Base-by-base conservation (phyloP, 1,284 basidiomycete species). In the Puccinia coronata region DNA sequence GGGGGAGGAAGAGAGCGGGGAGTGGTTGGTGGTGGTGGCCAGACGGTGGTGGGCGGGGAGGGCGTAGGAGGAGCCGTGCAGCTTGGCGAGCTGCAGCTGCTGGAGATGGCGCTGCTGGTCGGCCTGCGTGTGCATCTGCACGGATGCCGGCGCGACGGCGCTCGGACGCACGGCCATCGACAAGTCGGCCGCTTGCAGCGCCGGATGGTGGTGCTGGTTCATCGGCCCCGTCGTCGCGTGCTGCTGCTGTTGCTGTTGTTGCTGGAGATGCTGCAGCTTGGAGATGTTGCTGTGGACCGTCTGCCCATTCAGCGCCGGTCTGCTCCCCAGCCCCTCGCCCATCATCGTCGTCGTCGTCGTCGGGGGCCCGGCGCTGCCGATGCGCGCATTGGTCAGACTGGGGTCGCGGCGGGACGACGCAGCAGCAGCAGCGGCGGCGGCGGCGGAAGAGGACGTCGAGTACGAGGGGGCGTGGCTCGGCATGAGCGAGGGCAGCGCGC, bases 91-190 rank as follows among this genome's bases (percentile, higher is more conserved):
- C 25, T 70, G 67, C 3, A 70, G 67, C 2, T 49, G 67, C 6
- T 70, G 67, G 31, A 70, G 36, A 34, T 70, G 67, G 28, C 67
- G 67, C 49, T 70, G 67, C 5, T 70, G 67, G 36, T 47, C 41
- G 67, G 18, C 23, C 12, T 28, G 67, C 14, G 16, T 25, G 31
- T 4, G 3, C 9, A 23, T 49, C 2, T 41, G 12, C n/a, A 20
- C 23, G 41, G 67, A 25, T 41, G 55, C 9, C 28, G 55, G 28
- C n/a, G n/a, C n/a, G n/a, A n/a, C n/a, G n/a, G n/a, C n/a, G n/a
- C n/a, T n/a, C n/a, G 41, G 67, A 47, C 11, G 3, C n/a, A 25
- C n/a, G 11, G 9, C 18, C 18, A 9, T 43, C 43, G 43, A n/a
- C n/a, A n/a, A n/a, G 0, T 70, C 67, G 25, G 28, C 23, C 41